These are phyloP conservation scores for Groenewaldozyma salmanticensis DNA, from an alignment of 805 yeast species.

Conservation along the genomic window DNA sequence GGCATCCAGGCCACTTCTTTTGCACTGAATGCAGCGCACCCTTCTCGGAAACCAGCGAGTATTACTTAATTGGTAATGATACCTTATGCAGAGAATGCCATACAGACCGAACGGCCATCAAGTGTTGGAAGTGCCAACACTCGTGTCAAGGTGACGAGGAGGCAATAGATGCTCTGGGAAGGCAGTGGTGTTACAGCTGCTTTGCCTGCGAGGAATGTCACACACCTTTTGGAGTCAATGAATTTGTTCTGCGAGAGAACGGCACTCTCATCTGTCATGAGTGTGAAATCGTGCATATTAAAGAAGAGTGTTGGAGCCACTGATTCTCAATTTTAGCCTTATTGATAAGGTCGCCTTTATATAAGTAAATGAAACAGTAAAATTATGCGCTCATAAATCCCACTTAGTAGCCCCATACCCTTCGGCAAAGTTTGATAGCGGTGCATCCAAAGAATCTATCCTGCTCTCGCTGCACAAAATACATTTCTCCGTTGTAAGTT, in stretches of 20 bases:
- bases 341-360: background rate
- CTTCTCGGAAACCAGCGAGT: conserved; percentile 15
- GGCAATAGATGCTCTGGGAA: conserved; percentile 22
- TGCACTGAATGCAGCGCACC: conserved; percentile 25
- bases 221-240: conserved; percentile 19
- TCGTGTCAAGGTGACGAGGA: conserved; percentile 13
- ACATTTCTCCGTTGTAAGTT: conserved; percentile 54
- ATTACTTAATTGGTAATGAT: conserved; percentile 14
- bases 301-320: conserved; percentile 17
- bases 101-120: conserved; percentile 16
- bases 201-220: conserved; percentile 26
- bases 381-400: conserved; percentile 3
- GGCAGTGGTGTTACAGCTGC: conserved; percentile 25
- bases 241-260: conserved; percentile 25
- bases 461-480: conserved; percentile 70
- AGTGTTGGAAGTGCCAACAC: conserved; percentile 26
- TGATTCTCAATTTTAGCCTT: background rate
- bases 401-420: conserved; percentile 6
- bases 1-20: conserved; percentile 26
- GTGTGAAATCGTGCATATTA: conserved; percentile 19
- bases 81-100: conserved; percentile 23
- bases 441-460: conserved; percentile 62
- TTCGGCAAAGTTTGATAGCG: conserved; percentile 31
- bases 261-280: conserved; percentile 23
- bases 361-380: background rate